Evolutionary conservation across 257 asterid genomes (phyloP).

Genomic region (Forsythia viridissima): DNA sequence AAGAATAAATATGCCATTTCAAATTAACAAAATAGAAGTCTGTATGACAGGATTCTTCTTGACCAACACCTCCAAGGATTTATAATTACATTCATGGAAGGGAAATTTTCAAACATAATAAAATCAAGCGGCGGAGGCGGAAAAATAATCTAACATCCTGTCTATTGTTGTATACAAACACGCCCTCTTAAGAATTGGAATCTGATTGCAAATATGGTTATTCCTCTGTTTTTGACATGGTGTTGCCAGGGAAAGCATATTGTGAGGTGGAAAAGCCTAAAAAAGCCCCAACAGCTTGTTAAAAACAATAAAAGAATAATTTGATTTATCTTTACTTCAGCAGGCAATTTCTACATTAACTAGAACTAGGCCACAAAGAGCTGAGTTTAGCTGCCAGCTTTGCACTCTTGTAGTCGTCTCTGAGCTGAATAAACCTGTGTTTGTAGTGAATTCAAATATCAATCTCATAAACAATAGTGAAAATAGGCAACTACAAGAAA

Average conservation of each 20-base stretch:
- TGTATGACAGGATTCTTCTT: background rate
- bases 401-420: constrained; percentile 98
- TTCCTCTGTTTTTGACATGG: no score
- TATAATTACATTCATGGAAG: background rate
- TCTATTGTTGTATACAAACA: no score
- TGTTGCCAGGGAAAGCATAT: background rate
- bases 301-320: no score
- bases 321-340: background rate
- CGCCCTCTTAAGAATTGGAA: background rate
- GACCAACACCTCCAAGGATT: background rate
- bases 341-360: constrained; percentile 9
- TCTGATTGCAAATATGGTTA: background rate
- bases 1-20: no score
- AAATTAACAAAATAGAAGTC: no score
- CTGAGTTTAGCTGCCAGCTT: constrained; percentile 85
- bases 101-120: background rate
- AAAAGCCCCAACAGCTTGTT: background rate
- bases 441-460: constrained; percentile 24
- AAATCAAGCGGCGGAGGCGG: background rate
- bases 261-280: background rate
- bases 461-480: background rate
- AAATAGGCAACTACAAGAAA: background rate
- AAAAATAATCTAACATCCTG: no score
- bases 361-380: constrained; percentile 58
- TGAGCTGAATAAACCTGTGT: constrained; percentile 93